Percentiles rank a stretch among this genome's conserved stretches.
phyloP scores from a whole-genome alignment of 2,329 filamentous ascomycete species.

The Herpotrichia juniperi region DNA sequence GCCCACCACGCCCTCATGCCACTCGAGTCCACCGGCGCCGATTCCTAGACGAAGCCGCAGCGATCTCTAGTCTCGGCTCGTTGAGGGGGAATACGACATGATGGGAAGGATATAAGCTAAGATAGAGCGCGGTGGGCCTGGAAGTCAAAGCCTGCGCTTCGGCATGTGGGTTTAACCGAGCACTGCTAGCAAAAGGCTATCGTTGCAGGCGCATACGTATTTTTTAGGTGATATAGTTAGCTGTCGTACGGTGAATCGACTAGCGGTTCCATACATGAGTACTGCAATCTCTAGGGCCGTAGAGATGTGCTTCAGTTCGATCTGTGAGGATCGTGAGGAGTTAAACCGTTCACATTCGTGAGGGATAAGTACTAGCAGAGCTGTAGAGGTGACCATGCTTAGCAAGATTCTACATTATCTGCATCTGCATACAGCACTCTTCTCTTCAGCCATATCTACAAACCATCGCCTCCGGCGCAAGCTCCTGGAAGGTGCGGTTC shows the following conservation, averaged over 20 bases:
- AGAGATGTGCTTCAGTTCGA: constrained; percentile 7
- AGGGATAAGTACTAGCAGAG: constrained; percentile 9
- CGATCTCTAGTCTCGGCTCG: constrained; percentile 4
- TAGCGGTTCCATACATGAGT: not conserved
- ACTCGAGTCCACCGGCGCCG: constrained; percentile 1
- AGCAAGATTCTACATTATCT: constrained; percentile 8
- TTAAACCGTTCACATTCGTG: constrained; percentile 3
- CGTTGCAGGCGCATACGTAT: constrained; percentile 2
- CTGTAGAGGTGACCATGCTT: constrained; percentile 6
- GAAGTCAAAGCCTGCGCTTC: constrained; percentile 4
- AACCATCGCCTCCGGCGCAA: constrained; percentile 10
- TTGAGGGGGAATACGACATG: constrained; percentile 3
- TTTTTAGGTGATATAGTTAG: not conserved
- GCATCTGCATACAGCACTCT: constrained; percentile 9
- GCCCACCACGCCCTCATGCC: constrained; percentile 1
- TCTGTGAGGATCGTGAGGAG: constrained; percentile 4
- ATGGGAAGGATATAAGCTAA: not conserved
- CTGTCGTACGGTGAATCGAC: constrained; percentile 2
- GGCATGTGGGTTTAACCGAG: constrained; percentile 1
- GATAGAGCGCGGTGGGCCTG: constrained; percentile 2
- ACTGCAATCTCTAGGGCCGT: constrained; percentile 5
- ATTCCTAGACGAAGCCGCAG: constrained; percentile 4
- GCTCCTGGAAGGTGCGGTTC: not conserved
- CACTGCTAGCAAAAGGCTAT: not conserved
- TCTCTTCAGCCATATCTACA: constrained; percentile 8